Conservation (phyloP, 2,329 filamentous ascomycete species). For the Colletotrichum sp. region DNA sequence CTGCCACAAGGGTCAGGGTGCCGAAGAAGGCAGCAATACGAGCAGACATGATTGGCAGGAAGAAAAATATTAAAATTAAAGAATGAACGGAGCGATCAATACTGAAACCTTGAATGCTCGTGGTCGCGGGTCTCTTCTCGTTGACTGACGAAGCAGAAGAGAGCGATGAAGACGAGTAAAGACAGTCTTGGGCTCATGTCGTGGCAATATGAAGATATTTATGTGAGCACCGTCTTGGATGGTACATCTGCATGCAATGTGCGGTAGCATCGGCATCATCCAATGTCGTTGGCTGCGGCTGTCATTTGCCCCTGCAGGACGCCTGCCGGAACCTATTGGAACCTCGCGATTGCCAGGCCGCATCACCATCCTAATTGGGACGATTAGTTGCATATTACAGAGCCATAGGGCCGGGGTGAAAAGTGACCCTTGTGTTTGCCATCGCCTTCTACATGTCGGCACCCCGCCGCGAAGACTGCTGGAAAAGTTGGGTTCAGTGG, state of each 20-base stretch:
- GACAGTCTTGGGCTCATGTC: background rate
- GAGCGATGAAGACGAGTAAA: background rate
- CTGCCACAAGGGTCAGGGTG: background rate
- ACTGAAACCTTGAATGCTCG: background rate
- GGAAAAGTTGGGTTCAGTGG: background rate
- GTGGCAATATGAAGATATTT: background rate
- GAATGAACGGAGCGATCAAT: background rate
- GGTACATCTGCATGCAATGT: background rate
- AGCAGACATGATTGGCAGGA: background rate
- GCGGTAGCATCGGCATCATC: background rate
- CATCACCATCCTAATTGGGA: background rate
- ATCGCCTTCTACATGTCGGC: background rate
- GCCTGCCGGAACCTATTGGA: background rate
- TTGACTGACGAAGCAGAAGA: background rate
- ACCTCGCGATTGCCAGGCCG: background rate
- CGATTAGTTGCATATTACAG: background rate
- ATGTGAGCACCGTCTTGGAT: background rate
- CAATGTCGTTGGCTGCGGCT: background rate
- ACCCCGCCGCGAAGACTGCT: background rate
- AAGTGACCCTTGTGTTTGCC: background rate
- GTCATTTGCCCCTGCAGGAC: background rate
- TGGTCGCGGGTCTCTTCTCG: background rate
- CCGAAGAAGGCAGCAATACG: background rate
- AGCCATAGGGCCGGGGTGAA: background rate
- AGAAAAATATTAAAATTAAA: background rate